A percentile compares a stretch with the other conserved stretches of the same genome.
Evolutionary conservation across 441 rosid species (phyloP).

Genomic region (Populus hybrid): DNA sequence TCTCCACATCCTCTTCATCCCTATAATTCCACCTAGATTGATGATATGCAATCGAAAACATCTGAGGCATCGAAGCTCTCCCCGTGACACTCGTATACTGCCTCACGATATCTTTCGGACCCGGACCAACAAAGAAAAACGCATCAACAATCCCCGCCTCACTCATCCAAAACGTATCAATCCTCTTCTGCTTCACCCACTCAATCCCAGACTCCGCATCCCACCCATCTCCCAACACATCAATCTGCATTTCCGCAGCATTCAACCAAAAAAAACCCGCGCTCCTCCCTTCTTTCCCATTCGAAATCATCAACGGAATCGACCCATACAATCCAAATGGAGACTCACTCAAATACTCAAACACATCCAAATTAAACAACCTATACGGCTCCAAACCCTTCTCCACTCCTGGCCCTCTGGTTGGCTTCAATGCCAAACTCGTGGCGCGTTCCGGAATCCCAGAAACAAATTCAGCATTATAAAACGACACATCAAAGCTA

Average conservation of each 20-base stretch:
- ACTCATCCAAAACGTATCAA: conserved; percentile 93
- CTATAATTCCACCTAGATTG: conserved; percentile 98
- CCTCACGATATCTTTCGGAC: conserved; percentile 86
- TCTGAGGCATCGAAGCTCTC: conserved; percentile 84
- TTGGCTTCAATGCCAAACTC: conserved; percentile 83
- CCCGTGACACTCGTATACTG: conserved; percentile 88
- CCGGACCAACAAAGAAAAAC: conserved; percentile 84
- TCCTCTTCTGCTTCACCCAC: conserved; percentile 53
- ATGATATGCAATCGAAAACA: conserved; percentile 90
- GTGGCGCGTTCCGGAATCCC: conserved; percentile 95
- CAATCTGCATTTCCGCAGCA: conserved; percentile 99
- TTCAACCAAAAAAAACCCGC: conserved; percentile 97
- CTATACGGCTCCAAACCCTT: conserved; percentile 80
- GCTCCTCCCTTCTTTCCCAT: conserved; percentile 67
- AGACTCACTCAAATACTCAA: conserved; percentile 76
- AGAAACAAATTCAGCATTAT: conserved; percentile 74
- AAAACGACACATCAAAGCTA: conserved; percentile 90
- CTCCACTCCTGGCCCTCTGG: conserved; percentile 86
- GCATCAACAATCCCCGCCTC: conserved; percentile 97
- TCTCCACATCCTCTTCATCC: conserved; percentile 96
- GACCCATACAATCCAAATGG: conserved; percentile 97
- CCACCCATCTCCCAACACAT: conserved; percentile 91
- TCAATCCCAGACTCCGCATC: conserved; percentile 69
- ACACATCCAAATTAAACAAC: conserved; percentile 88
- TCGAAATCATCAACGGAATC: conserved; percentile 88